Percentiles rank a stretch among this genome's conserved stretches.
These are phyloP conservation scores for Apophysomyces variabilis DNA, from an alignment of 371 early-diverging fungal genomes.

Conservation along the genomic window DNA sequence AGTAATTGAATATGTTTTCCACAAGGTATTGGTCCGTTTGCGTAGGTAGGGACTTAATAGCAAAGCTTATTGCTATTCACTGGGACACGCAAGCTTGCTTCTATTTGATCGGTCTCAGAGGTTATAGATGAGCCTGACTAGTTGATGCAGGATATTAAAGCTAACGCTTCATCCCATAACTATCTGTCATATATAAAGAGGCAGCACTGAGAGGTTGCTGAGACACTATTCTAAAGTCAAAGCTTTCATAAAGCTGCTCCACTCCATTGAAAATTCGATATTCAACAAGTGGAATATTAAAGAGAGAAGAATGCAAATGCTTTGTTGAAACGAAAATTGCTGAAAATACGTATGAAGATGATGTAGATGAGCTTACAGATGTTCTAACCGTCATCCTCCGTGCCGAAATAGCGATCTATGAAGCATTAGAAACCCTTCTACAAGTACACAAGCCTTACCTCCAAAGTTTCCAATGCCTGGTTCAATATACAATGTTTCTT, in stretches of 20 bases:
- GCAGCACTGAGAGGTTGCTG: background rate
- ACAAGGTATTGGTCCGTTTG: no score
- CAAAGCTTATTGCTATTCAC: no score
- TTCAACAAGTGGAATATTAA: no score
- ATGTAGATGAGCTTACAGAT: background rate
- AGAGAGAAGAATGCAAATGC: constrained; percentile 2
- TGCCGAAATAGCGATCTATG: constrained; percentile 57
- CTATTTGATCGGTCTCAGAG: no score
- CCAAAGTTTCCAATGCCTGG: constrained; percentile 93
- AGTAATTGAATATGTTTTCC: no score
- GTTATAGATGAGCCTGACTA: no score
- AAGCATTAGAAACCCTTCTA: background rate
- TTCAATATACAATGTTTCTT: constrained; percentile 70
- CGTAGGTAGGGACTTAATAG: no score
- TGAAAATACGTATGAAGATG: background rate
- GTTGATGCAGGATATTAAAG: no score
- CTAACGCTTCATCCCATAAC: constrained; percentile 11
- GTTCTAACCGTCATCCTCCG: constrained; percentile 39
- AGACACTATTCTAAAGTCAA: background rate
- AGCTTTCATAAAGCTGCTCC: no score
- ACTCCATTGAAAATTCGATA: no score
- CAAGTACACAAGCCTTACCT: constrained; percentile 31
- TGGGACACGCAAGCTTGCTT: no score
- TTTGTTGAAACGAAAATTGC: background rate
- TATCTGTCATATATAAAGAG: background rate